These are phyloP conservation scores for Tulasnella sp. DNA, from an alignment of 768 basidiomycete genomes.

Conservation along the genomic window DNA sequence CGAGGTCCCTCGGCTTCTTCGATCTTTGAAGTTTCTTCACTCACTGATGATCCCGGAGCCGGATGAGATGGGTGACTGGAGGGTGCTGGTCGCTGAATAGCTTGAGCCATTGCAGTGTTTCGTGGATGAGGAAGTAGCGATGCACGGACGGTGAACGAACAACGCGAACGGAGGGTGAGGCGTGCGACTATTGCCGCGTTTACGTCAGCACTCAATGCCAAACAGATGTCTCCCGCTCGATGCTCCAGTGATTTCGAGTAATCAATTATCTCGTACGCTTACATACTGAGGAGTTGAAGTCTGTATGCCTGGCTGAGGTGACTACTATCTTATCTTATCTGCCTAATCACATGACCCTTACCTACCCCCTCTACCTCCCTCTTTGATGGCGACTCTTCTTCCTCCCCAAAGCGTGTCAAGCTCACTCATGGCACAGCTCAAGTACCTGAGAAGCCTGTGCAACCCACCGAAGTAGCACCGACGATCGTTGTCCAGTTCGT, in stretches of 20 bases:
- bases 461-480: conserved; percentile 29
- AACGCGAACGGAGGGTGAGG: background rate
- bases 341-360: background rate
- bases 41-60: background rate
- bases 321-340: background rate
- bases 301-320: background rate
- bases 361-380: background rate
- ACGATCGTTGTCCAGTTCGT: conserved; percentile 88
- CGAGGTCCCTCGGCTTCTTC: background rate
- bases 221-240: no score
- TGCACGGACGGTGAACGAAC: background rate
- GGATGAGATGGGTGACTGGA: conserved; percentile 6
- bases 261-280: no score
- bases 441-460: conserved; percentile 9
- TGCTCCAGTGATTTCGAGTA: no score
- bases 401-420: conserved; percentile 88
- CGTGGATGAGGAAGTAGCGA: background rate
- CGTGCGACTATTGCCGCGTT: background rate
- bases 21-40: background rate
- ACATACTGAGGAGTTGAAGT: no score
- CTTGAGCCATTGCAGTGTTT: background rate
- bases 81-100: background rate
- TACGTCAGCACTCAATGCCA: background rate
- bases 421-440: conserved; percentile 46
- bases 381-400: conserved; percentile 64